These are phyloP conservation scores for Fraxinus americana DNA, from an alignment of 257 asterid species.

Conservation along the genomic window DNA sequence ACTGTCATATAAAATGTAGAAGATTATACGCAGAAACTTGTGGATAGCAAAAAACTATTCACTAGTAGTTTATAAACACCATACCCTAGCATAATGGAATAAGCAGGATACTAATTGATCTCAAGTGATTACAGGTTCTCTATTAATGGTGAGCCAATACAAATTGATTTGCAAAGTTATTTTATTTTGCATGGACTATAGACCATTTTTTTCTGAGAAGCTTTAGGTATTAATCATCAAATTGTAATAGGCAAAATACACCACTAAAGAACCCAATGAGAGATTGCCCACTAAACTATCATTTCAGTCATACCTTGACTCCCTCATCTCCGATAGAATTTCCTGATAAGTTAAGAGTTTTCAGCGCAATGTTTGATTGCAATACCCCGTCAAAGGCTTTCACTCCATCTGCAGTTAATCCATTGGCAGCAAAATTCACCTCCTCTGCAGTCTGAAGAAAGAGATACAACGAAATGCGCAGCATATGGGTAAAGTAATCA, in stretches of 20 bases:
- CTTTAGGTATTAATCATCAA: conserved; percentile 6
- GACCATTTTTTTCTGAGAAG: neutral
- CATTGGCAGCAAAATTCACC: conserved; percentile 90
- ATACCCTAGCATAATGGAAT: neutral
- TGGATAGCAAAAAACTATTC: neutral
- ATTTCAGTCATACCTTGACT: conserved; percentile 61
- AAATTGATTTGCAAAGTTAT: neutral
- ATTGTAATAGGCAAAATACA: conserved; percentile 1
- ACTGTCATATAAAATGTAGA: neutral
- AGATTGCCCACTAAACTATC: conserved; percentile 26
- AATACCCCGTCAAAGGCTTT: conserved; percentile 93
- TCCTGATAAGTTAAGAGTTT: conserved; percentile 89
- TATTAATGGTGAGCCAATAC: conserved; percentile 9
- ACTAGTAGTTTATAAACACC: neutral
- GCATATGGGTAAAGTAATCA: conserved; percentile 22
- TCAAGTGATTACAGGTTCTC: conserved; percentile 1
- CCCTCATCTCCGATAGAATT: conserved; percentile 97
- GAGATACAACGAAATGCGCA: conserved; percentile 12
- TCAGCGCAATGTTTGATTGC: conserved; percentile 80
- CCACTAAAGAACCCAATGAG: conserved; percentile 17
- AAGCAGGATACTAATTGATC: conserved; percentile 6
- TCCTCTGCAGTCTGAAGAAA: conserved; percentile 85
- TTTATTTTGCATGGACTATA: neutral
- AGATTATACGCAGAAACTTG: conserved; percentile 10
- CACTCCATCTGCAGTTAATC: conserved; percentile 86